phyloP scores from a whole-genome alignment of 2,329 filamentous ascomycete species.

The Fusarium pininemorale region DNA sequence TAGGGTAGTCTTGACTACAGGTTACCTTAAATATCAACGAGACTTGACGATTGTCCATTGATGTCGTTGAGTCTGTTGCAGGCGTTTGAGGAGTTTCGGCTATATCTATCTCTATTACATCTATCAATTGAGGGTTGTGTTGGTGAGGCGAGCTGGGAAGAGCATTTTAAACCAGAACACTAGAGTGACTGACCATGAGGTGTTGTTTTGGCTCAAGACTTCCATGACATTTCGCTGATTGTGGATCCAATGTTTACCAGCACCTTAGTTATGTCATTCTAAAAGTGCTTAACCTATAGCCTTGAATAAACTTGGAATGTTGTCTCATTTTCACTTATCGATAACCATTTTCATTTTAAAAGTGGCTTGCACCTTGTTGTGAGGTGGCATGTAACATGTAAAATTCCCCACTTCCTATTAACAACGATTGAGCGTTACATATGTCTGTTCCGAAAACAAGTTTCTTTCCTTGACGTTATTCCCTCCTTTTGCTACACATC shows the following conservation, averaged over 20 bases:
- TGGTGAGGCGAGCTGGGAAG: fast-evolving
- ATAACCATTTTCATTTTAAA: not conserved
- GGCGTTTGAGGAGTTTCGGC: fast-evolving
- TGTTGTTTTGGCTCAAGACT: fast-evolving
- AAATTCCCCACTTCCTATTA: not conserved
- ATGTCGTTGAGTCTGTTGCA: not conserved
- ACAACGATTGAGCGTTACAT: not conserved
- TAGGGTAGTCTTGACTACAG: not conserved
- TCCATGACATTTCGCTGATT: no score
- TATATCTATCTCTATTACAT: no score
- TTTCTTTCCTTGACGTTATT: no score
- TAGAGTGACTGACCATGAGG: fast-evolving
- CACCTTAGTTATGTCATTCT: fast-evolving
- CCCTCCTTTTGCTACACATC: no score
- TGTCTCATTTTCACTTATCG: not conserved
- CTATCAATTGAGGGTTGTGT: fast-evolving
- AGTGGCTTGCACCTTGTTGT: not conserved
- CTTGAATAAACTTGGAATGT: fast-evolving
- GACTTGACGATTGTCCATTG: no score
- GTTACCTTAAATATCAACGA: not conserved
- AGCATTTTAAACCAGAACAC: fast-evolving
- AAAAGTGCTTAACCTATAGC: not conserved
- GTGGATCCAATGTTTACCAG: not conserved
- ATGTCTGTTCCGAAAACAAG: not conserved
- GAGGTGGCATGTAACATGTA: not conserved